Evolutionary conservation across 2,329 filamentous ascomycete genomes (phyloP), one percentile per base, ranked within the genome.

Genomic region (Daldinia eschscholtzii): DNA sequence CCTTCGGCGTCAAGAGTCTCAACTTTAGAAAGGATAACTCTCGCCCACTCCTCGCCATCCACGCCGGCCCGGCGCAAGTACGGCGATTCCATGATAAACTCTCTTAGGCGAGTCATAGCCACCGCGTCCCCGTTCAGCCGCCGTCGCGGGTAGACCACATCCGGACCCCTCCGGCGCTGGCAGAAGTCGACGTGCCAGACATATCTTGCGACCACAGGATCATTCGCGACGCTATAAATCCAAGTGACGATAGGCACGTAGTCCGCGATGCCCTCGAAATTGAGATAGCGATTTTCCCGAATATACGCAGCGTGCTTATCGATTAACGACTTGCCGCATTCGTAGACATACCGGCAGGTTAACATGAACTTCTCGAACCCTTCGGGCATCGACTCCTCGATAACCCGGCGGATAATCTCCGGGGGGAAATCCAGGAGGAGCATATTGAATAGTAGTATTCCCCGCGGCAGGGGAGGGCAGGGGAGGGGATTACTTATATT

Each of bases 311-410:
- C 57, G 20, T 71, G 57, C 13, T 13, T 39, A 20, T 57, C 12
- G 30, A 71, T 61, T 30, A 57, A 37, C 6, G 12, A 30, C 28
- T 41, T 42, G 9, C 71, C 71, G 50, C 60, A 67, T n/a, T 67
- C 61, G 39, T 67, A 68, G 6, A 73, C 41, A 15, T 44, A 33
- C 35, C 42, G 66, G 33, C 70, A 73, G 12, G 42, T 70, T 18
- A 64, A 15, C 61, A 71, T 67, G 20, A 73, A 42, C 46, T 60
- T 68, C 42, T 72, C 70, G 37, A 71, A 73, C 4, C 56, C 68
- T 5, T 65, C 65, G 15, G 72, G 68, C 35, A 70, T 67, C 6
- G 72, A 71, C 18, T 69, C 57, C 26, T 61, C 41, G 12, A 73
- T 57, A 39, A 71, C 58, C 3, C 59, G 39, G 20, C 44, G 23